Conservation (phyloP, 2,329 filamentous ascomycete genomes). For the Calcarisporium arbuscula region DNA sequence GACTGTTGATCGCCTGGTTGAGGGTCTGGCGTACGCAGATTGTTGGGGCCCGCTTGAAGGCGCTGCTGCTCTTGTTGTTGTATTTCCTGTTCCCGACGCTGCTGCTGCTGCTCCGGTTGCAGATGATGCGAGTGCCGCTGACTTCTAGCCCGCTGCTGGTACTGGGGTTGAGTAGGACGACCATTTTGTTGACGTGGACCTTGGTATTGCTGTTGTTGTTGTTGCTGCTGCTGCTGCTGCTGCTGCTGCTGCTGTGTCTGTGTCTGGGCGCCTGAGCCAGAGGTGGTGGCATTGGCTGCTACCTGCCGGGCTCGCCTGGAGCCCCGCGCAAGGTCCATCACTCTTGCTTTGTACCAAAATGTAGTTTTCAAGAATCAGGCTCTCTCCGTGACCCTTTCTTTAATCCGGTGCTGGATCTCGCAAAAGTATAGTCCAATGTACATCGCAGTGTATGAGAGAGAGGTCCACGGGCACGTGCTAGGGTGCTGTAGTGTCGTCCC, state of each 20-base stretch:
- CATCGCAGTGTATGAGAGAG: no score
- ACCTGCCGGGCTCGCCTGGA: conserved; percentile 24
- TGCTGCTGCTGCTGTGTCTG: conserved; percentile 6
- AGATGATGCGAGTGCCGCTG: no score
- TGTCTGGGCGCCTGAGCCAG: conserved; percentile 7
- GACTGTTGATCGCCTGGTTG: conserved; percentile 15
- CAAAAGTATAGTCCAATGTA: no score
- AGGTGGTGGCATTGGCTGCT: conserved; percentile 15
- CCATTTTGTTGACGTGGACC: conserved; percentile 7
- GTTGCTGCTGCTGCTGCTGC: conserved; percentile 10
- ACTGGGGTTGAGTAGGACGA: no score
- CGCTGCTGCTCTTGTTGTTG: conserved; percentile 9
- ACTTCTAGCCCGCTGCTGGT: no score
- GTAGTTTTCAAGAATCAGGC: no score
- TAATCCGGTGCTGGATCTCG: no score
- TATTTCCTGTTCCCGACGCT: not conserved
- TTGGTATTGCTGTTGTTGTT: conserved; percentile 2
- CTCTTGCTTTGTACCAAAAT: no score
- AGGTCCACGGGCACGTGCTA: no score
- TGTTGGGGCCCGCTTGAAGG: conserved; percentile 9
- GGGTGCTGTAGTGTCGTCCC: not conserved
- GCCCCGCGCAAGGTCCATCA: conserved; percentile 24
- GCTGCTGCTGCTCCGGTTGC: not conserved
- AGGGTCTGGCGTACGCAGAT: conserved; percentile 16
- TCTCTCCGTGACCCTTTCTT: no score